Percentiles rank a stretch among this genome's conserved stretches.
Evolutionary conservation across 805 yeast species (phyloP).

Genomic region (Lipomyces sp.): DNA sequence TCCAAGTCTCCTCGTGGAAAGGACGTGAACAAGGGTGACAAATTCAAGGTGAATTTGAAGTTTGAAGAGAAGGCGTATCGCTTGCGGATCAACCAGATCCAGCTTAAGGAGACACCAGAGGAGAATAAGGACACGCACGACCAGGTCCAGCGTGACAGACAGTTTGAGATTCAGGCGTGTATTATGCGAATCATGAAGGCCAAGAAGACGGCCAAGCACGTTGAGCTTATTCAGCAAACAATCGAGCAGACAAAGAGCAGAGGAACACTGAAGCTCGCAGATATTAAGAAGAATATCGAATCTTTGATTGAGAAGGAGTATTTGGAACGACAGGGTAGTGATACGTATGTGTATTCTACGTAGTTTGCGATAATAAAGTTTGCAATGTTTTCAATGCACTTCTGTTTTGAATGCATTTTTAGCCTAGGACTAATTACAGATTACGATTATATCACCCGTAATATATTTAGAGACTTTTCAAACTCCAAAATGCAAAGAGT

Average conservation of each 20-base stretch:
- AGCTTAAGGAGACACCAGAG: slow-evolving; percentile 29
- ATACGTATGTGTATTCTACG: slow-evolving; percentile 23
- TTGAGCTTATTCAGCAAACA: slow-evolving; percentile 33
- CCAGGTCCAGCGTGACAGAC: slow-evolving; percentile 34
- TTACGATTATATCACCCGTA: too few species aligned
- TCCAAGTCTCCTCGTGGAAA: slow-evolving; percentile 28
- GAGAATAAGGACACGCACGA: slow-evolving; percentile 29
- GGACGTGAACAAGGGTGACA: slow-evolving; percentile 28
- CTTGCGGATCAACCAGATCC: slow-evolving; percentile 34
- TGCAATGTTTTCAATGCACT: neutral
- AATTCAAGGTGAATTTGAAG: slow-evolving; percentile 31
- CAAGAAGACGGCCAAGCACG: slow-evolving; percentile 30
- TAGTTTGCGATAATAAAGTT: neutral
- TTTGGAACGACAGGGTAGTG: slow-evolving; percentile 29
- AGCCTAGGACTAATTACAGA: too few species aligned
- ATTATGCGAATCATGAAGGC: slow-evolving; percentile 38
- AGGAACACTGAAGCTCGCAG: slow-evolving; percentile 34
- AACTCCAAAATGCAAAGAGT: too few species aligned
- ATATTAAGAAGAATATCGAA: slow-evolving; percentile 36
- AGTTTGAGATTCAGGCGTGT: slow-evolving; percentile 37
- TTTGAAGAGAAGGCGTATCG: slow-evolving; percentile 30
- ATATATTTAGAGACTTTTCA: too few species aligned
- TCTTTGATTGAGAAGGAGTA: slow-evolving; percentile 34
- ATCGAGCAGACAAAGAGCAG: slow-evolving; percentile 34
- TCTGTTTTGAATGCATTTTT: neutral